These are phyloP conservation scores for Paecilomyces sp. DNA, from an alignment of 2,329 filamentous ascomycete genomes.

Conservation along the genomic window DNA sequence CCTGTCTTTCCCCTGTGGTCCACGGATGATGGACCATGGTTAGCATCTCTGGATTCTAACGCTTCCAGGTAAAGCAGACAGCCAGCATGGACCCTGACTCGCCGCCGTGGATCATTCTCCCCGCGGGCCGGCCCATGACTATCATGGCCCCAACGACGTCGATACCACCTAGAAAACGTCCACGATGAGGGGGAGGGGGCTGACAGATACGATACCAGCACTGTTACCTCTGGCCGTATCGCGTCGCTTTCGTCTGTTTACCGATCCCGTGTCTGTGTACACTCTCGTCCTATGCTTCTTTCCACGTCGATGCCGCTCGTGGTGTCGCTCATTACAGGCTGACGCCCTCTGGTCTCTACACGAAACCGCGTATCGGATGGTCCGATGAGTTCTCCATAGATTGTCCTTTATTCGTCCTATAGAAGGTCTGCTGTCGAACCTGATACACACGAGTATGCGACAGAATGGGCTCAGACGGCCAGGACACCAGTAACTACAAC, in stretches of 20 bases:
- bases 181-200: not conserved
- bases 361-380: not conserved
- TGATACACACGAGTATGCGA: not conserved
- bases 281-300: not conserved
- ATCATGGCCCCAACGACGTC: not conserved
- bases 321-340: not conserved
- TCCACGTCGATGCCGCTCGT: not conserved
- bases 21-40: not conserved
- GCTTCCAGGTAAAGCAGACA: slow-evolving; percentile 1
- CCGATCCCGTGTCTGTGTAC: not conserved
- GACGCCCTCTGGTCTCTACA: not conserved
- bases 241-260: not conserved
- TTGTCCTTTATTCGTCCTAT: not conserved
- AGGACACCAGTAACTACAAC: not conserved
- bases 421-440: not conserved
- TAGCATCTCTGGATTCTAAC: not conserved
- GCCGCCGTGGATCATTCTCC: slow-evolving; percentile 11
- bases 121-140: slow-evolving; percentile 15
- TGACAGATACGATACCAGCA: not conserved
- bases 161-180: not conserved
- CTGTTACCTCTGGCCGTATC: not conserved
- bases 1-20: not conserved
- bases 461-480: not conserved
- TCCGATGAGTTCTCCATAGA: not conserved
- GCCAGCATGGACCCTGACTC: not conserved